Base-by-base conservation (phyloP, 352 stramenopile species). In the Pythium monospermum region DNA sequence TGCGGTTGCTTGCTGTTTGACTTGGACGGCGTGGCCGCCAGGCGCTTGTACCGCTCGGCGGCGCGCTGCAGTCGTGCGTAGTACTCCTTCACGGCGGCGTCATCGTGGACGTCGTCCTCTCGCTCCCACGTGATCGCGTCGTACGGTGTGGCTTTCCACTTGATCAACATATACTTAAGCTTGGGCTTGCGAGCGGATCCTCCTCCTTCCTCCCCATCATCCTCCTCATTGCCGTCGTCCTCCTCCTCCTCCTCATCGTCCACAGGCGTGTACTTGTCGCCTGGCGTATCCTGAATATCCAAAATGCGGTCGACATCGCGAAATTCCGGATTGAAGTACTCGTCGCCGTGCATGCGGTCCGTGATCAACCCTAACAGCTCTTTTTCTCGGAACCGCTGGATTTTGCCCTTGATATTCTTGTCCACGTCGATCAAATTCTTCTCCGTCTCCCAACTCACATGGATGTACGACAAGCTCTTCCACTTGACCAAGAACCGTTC, bases 61-160 rank as follows among this genome's bases (percentile, higher is more conserved):
- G 68, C 76, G 31, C 76, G 62, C 7, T 72, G 6, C n/a, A 91
- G 61, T 1, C 76, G 81, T 15, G 73, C 64, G 47, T 92, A 67
- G 56, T 98, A 98, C 13, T 78, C 41, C n/a, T 78, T 48, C 13
- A 96, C 69, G 7, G 84, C 84, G 0, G 71, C 77, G 41, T 94
- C 79, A 48, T 96, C 84, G 32, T 85, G 63, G 12, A 99, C 93
- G 69, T 99, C 97, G 53, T 98, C 83, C 46, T 96, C 87, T 1
- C 91, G 96, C 63, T 99, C 97, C 97, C 97, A 99, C 13, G 96
- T 98, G 39, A 97, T 96, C 18, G 96, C 82, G 50, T 99, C 94
- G 58, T 99, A 99, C 32, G 94, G 72, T 26, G 98, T 71, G 18
- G 91, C 94, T 45, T 96, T 97, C 97, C 97, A 99, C 69, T 99